Percentiles rank a stretch among this genome's conserved stretches.
Evolutionary conservation across 2,329 filamentous ascomycete genomes (phyloP).

Genomic region (Phyllosticta ampelicida): DNA sequence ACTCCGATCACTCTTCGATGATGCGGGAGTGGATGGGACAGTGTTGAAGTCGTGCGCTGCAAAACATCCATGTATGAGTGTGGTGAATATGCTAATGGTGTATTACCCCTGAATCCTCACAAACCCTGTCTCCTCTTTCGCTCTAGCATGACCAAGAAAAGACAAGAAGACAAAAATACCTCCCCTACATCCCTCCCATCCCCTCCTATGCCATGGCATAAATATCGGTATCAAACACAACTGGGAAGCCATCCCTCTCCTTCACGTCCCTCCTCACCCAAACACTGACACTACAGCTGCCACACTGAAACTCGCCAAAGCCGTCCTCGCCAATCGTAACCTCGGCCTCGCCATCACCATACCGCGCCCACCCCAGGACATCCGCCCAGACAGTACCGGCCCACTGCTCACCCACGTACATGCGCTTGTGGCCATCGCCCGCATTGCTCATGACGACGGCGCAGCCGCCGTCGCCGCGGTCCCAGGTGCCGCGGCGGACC

Average conservation of each 20-base stretch:
- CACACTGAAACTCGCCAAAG: constrained; percentile 47
- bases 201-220: constrained; percentile 26
- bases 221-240: constrained; percentile 13
- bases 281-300: constrained; percentile 43
- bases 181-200: background rate
- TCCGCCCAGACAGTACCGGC: constrained; percentile 55
- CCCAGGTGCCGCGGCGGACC: constrained; percentile 41
- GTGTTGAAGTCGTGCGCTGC: no score
- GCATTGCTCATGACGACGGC: constrained; percentile 46
- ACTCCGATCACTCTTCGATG: no score
- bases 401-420: constrained; percentile 51
- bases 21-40: no score
- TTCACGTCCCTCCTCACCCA: constrained; percentile 44
- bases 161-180: no score
- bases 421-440: constrained; percentile 41
- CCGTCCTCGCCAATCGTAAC: constrained; percentile 50
- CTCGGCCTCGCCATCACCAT: constrained; percentile 30
- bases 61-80: no score
- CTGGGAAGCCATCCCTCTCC: constrained; percentile 13
- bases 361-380: constrained; percentile 41
- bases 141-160: no score
- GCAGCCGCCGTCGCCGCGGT: constrained; percentile 17
- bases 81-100: no score
- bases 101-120: no score
- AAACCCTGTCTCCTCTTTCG: no score